Evolutionary conservation across 441 rosid species (phyloP).

Genomic region (Erodium texanum): DNA sequence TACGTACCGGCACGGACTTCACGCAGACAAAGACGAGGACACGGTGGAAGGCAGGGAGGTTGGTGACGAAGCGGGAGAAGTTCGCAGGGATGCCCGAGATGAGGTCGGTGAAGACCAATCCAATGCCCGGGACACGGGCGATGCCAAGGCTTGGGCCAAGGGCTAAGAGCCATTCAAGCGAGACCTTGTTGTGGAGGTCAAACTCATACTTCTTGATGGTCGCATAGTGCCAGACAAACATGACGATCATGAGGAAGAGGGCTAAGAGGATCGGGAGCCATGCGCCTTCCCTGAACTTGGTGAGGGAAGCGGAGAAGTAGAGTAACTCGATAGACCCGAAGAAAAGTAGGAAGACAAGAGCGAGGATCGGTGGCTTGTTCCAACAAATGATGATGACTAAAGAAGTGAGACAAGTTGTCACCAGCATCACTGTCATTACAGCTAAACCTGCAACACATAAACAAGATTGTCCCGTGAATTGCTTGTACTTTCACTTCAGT

Average conservation of each 20-base stretch:
- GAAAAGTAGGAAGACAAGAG: conserved; percentile 62
- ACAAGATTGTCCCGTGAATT: neutral
- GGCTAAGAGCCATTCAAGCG: conserved; percentile 88
- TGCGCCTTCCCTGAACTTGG: conserved; percentile 89
- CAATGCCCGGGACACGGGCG: conserved; percentile 84
- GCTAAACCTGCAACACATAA: conserved; percentile 62
- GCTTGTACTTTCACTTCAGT: neutral
- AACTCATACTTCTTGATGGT: conserved; percentile 83
- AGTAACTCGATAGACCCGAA: conserved; percentile 81
- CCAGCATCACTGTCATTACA: conserved; percentile 95
- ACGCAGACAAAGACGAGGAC: conserved; percentile 82
- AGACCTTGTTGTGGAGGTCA: conserved; percentile 88
- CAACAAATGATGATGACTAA: conserved; percentile 82
- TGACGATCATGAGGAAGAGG: conserved; percentile 64
- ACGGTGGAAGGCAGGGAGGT: conserved; percentile 96
- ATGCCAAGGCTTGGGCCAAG: conserved; percentile 89
- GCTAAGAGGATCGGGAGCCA: conserved; percentile 97
- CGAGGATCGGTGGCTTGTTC: conserved; percentile 75
- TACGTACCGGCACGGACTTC: conserved; percentile 49
- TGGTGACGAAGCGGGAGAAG: conserved; percentile 92
- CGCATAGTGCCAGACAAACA: conserved; percentile 92
- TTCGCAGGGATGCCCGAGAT: conserved; percentile 88
- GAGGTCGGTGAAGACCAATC: conserved; percentile 79
- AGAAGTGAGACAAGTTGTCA: conserved; percentile 84
- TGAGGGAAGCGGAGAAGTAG: conserved; percentile 91